phyloP scores from a whole-genome alignment of 306 rosid genomes.

The Comarum palustre region DNA sequence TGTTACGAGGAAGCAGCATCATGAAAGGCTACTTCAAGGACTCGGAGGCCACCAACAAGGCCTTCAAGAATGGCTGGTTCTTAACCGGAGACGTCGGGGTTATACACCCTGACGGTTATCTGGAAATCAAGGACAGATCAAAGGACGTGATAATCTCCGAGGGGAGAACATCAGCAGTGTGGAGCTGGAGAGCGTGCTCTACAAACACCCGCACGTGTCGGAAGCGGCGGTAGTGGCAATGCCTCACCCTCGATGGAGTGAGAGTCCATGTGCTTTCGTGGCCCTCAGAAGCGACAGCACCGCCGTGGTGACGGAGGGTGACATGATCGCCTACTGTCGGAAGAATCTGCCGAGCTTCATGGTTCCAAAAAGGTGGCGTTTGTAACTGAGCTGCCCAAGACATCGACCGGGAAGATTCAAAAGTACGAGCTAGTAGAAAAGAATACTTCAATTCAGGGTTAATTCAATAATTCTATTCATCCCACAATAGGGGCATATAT shows the following conservation, averaged over 20 bases:
- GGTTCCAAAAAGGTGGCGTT: slow-evolving; percentile 49
- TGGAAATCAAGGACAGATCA: slow-evolving; percentile 82
- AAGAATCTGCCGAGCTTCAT: slow-evolving; percentile 40
- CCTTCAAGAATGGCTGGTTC: slow-evolving; percentile 71
- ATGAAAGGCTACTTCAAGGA: slow-evolving; percentile 90
- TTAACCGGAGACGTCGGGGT: slow-evolving; percentile 83
- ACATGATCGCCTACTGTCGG: slow-evolving; percentile 32
- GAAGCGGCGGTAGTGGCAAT: slow-evolving; percentile 93
- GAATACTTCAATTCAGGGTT: too few relatives aligned
- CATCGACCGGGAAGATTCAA: slow-evolving; percentile 41
- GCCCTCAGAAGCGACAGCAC: slow-evolving; percentile 24
- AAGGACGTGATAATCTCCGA: slow-evolving; percentile 95
- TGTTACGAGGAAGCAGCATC: slow-evolving; percentile 67
- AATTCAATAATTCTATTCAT: too few relatives aligned
- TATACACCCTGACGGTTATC: slow-evolving; percentile 69
- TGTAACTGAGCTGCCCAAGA: slow-evolving; percentile 38
- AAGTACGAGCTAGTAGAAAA: too few relatives aligned
- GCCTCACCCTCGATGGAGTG: slow-evolving; percentile 90
- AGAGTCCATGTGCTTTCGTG: slow-evolving; percentile 84
- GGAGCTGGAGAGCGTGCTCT: slow-evolving; percentile 60
- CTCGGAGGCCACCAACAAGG: slow-evolving; percentile 38
- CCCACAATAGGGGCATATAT: too few relatives aligned
- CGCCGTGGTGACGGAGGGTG: slow-evolving; percentile 28
- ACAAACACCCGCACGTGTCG: slow-evolving; percentile 54
- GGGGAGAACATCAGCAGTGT: slow-evolving; percentile 92